phyloP scores from a whole-genome alignment of 805 yeast species.

The Myxozyma neglecta region DNA sequence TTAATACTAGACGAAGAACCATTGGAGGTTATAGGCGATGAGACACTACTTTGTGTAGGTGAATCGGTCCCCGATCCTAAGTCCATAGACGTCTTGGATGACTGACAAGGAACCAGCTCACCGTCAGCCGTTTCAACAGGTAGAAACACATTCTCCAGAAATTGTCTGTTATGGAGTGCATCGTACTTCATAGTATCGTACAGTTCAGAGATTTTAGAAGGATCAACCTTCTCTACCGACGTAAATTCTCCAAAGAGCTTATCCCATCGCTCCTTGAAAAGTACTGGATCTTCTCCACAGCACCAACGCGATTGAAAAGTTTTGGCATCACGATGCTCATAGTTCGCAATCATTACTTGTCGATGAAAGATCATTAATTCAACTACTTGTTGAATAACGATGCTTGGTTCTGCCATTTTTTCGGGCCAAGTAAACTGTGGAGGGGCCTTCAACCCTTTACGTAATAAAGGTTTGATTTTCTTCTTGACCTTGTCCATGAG shows the following conservation, averaged over 20 bases:
- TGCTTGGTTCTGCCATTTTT: slow-evolving; percentile 95
- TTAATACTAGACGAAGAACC: not conserved
- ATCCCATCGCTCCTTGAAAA: slow-evolving; percentile 96
- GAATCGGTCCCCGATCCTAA: not conserved
- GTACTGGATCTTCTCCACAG: slow-evolving; percentile 88
- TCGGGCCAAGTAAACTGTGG: slow-evolving; percentile 99
- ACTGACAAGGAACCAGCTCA: not conserved
- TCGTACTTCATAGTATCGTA: slow-evolving; percentile 99
- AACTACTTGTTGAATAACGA: slow-evolving; percentile 89
- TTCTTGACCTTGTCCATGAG: slow-evolving; percentile 97
- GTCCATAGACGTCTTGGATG: not conserved
- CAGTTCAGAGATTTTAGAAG: slow-evolving; percentile 91
- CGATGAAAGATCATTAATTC: slow-evolving; percentile 92
- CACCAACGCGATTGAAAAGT: slow-evolving; percentile 85
- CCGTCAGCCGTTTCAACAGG: slow-evolving; percentile 50
- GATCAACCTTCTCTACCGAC: slow-evolving; percentile 93
- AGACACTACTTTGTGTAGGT: not conserved
- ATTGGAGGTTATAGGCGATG: not conserved
- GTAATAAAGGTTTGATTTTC: slow-evolving; percentile 85
- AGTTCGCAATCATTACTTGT: slow-evolving; percentile 78
- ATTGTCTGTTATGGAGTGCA: slow-evolving; percentile 91
- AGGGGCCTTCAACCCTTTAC: slow-evolving; percentile 97
- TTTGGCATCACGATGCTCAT: slow-evolving; percentile 62
- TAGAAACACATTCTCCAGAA: slow-evolving; percentile 77
- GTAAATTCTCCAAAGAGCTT: slow-evolving; percentile 89